Base-by-base conservation (phyloP, 2,329 filamentous ascomycete genomes). In the Immersiporthe knoxdaviesiana region DNA sequence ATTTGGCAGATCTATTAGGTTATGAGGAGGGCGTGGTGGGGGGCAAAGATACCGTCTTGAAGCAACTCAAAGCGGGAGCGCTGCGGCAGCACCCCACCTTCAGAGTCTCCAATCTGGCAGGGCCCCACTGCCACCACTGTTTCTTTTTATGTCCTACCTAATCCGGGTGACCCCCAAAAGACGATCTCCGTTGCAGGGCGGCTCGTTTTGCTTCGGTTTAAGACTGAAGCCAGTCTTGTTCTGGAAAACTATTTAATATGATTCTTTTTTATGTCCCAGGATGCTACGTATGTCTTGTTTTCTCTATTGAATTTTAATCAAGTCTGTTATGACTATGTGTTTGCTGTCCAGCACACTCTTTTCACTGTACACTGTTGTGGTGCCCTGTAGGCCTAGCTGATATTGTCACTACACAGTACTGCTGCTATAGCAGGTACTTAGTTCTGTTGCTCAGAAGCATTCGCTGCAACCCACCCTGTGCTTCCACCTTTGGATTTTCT, bases 141-240 rank as follows among this genome's bases (percentile, higher is more conserved):
- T 14, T 37, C 11, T 14, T 37, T 6, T 44, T 27, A 30, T 27
- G 62, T 70, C 69, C 66, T 68, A 68, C 66, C 64, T 64, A 56
- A 68, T 70, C 35, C 54, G 66, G 66, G n/a, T 52, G 10, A 14
- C 35, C n/a, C 63, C 63, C 47, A 37, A n/a, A n/a, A 65, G 30
- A 65, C 18, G 32, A 54, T 39, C 47, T 39, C 47, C 30, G n/a
- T n/a, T n/a, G 30, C 56, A 44, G 30, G 27, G 18, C 30, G 30
- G 41, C 47, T 32, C 63, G 63, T 65, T 39, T 56, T 65, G 63
- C 63, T 56, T 65, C 47, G 63, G 50, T 65, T 65, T 65, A 64
- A 65, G 30, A 44, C n/a, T 27, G n/a, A 62, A 37, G 32, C 59
- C 39, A 62, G 24, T 27, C 59, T 62, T 27, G 14, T 56, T 56